Base-by-base conservation (phyloP, 1,284 basidiomycete species). In the Somion occarium region DNA sequence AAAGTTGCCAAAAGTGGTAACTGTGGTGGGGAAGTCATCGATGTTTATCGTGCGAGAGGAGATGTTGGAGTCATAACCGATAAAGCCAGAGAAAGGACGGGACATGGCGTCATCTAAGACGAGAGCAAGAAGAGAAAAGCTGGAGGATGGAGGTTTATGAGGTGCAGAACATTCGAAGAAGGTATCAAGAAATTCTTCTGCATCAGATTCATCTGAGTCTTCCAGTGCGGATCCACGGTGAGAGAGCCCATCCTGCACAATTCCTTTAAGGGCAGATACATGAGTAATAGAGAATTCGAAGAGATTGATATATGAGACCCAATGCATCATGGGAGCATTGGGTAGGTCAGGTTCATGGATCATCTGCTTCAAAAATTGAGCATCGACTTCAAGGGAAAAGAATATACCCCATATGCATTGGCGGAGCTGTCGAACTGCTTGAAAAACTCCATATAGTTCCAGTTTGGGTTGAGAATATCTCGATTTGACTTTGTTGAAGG, bases 381-480 rank as follows among this genome's bases (percentile, higher is more conserved):
- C 65, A 46, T 73, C 68, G n/a, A 64, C 58, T 19, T 71, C 66
- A 0, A 73, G 44, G 0, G 53, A 23, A 51, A 73, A 68, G 38
- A 61, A 58, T 0, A 67, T 48, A 11, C 67, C 68, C 59, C 63
- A 67, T 2, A 72, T 46, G 0, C 60, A 47, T 51, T 67, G 59
- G 0, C 63, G 54, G 1, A 65, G 48, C 5, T 63, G 63, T 27
- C 68, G 69, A 25, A 72, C 34, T 0, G 69, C 66, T 0, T 62
- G 34, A 45, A 65, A 71, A 0, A 72, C 53, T 0, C 70, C 69
- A 49, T 67, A 72, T 0, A 73, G 53, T 50, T 73, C 70, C 0
- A 65, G 53, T 54, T 73, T 72, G 0, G 70, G 67, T 50, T 73
- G 70, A 0, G 67, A 68, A 45, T 72, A 73, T 2, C 62, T 58